phyloP scores from a whole-genome alignment of 1,139 yeast species.

The Zygosaccharomyces pseudobailii region DNA sequence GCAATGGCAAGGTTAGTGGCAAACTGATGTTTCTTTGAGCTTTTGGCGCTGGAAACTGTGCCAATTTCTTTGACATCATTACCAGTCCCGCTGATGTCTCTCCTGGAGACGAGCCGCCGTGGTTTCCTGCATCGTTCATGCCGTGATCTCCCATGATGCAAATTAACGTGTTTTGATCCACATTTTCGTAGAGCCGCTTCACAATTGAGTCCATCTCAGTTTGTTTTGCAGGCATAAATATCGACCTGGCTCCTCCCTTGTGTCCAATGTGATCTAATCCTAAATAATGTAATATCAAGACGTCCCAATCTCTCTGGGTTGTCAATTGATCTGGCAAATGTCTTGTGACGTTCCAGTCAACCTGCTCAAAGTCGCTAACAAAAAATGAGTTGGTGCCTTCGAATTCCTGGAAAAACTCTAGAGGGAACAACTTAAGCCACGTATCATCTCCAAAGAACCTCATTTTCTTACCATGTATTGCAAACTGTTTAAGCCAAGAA shows the following conservation, averaged over 20 bases:
- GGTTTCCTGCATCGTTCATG: conserved; percentile 84
- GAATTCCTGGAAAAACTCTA: conserved; percentile 47
- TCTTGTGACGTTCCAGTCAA: conserved; percentile 87
- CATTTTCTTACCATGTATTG: conserved; percentile 42
- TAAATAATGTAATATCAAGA: conserved; percentile 78
- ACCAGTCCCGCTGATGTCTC: conserved; percentile 85
- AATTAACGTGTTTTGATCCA: conserved; percentile 57
- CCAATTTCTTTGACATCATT: conserved; percentile 60
- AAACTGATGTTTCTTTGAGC: conserved; percentile 35
- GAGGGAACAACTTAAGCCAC: conserved; percentile 84
- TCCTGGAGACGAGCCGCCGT: conserved; percentile 90
- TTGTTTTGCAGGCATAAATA: conserved; percentile 77
- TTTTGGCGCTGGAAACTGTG: conserved; percentile 23
- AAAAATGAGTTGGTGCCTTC: conserved; percentile 95
- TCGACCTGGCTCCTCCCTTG: conserved; percentile 84
- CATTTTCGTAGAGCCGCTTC: conserved; percentile 45
- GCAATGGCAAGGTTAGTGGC: conserved; percentile 34
- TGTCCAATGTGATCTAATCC: conserved; percentile 98
- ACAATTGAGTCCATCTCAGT: conserved; percentile 76
- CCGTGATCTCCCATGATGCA: conserved; percentile 93
- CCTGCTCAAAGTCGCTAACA: conserved; percentile 91
- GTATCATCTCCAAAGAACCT: conserved; percentile 97
- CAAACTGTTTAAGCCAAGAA: conserved; percentile 78
- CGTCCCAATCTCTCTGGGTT: conserved; percentile 64
- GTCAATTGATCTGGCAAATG: conserved; percentile 45